phyloP scores from a whole-genome alignment of 2,329 filamentous ascomycete genomes.

The Sarocladiaceae sp. region DNA sequence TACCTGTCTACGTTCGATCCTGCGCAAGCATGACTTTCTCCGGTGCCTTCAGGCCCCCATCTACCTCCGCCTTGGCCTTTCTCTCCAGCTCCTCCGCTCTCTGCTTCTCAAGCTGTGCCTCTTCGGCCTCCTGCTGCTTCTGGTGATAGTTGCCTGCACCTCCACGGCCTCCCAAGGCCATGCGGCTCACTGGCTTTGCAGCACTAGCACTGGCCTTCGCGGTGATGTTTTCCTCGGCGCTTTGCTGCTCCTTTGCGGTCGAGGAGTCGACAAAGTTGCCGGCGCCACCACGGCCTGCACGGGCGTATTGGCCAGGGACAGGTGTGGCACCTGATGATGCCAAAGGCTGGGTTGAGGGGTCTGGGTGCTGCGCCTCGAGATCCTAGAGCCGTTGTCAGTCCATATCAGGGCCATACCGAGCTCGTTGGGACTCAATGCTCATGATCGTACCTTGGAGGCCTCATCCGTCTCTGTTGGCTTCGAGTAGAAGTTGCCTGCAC shows the following conservation, averaged over 20 bases:
- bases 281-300: conserved; percentile 55
- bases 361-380: conserved; percentile 26
- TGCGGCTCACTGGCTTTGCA: conserved; percentile 18
- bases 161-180: conserved; percentile 9
- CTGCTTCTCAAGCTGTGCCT: too few relatives aligned
- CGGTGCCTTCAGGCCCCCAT: conserved; percentile 42
- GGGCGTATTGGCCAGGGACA: conserved; percentile 9
- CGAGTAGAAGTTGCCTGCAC: conserved; percentile 59
- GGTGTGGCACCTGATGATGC: not conserved
- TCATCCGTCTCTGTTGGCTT: conserved; percentile 41
- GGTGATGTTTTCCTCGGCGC: conserved; percentile 27
- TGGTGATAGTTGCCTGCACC: conserved; percentile 7
- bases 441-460: conserved; percentile 25
- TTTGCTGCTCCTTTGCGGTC: conserved; percentile 27
- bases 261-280: conserved; percentile 51
- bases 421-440: not conserved
- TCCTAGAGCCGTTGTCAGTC: conserved; percentile 18
- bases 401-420: too few relatives aligned
- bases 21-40: conserved; percentile 35
- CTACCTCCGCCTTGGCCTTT: conserved; percentile 41
- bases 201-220: conserved; percentile 28
- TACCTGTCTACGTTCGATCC: not conserved
- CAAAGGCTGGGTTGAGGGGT: not conserved
- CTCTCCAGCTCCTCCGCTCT: conserved; percentile 37
- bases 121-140: conserved; percentile 13